Evolutionary conservation across 2,329 filamentous ascomycete genomes (phyloP), one percentile per base, ranked within the genome.

Genomic region (Keithomyces neogunnii): DNA sequence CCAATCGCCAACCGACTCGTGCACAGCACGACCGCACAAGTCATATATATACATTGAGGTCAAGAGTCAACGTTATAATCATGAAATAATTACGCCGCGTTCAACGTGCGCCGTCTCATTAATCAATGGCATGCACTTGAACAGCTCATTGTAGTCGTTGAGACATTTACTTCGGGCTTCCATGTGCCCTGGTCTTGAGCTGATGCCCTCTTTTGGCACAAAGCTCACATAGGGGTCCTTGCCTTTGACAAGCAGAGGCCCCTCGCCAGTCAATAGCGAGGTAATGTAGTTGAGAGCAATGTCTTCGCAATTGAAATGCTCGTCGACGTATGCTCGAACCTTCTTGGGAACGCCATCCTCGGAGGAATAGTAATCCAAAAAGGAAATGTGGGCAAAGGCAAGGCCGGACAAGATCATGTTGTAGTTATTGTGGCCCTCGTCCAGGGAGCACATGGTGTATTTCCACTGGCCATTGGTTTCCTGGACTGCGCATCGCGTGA

Each of bases 281-380:
- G 62, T 59, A 31, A 70, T 56, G 38, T 63, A 70, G 57, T 71
- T 71, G 48, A 71, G 52, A 26, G 66, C 69, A 53, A 71, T 63
- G 48, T 71, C 68, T 53, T 71, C 69, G 60, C 69, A 71, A 57
- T 71, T 71, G 59, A 68, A 65, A 43, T 64, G 57, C 19, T 65
- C 54, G 29, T 71, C 69, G 11, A 71, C 67, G 50, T 69, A 67
- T 1, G 63, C 56, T 3, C 69, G 65, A 28, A 71, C 61, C 48
- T 59, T 59, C 3, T 55, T 59, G 53, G 64, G 60, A 40, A 57
- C 49, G 1, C 58, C 59, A n/a, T 66, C 63, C n/a, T 63, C 60
- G 3, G 68, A 66, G 1, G 61, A 69, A 57, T 70, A 70, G 50
- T 64, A 69, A 48, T 70, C 69, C 46, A 71, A 57, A 42, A 70